Conservation (phyloP, 2,329 filamentous ascomycete genomes). For the Neopestalotiopsis sp. region DNA sequence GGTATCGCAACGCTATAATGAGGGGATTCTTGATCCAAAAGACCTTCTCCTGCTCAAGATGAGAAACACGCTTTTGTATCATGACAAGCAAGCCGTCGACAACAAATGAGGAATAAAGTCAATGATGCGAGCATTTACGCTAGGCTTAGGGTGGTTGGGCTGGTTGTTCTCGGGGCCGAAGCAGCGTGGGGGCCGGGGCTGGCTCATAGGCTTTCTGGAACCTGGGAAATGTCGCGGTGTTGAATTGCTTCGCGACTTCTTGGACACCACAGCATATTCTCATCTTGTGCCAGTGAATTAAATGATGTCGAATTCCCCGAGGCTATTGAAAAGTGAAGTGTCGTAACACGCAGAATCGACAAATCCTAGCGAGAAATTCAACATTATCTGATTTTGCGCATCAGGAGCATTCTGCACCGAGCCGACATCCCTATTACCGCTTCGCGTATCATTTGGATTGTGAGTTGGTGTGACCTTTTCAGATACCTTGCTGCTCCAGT, state of each 20-base stretch:
- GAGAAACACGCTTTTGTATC: too few species aligned
- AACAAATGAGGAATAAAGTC: background rate
- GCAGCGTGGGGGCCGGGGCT: too few species aligned
- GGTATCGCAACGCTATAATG: too few species aligned
- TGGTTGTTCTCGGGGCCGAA: background rate
- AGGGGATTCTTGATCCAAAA: too few species aligned
- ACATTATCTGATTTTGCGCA: background rate
- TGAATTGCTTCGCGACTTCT: constrained; percentile 23
- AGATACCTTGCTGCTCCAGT: background rate
- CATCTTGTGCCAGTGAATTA: background rate
- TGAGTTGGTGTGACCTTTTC: background rate
- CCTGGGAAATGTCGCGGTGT: too few species aligned
- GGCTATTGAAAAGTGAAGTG: background rate
- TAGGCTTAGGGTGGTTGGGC: background rate
- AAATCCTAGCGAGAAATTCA: background rate
- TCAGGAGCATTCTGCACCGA: background rate
- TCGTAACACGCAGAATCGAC: background rate
- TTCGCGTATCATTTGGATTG: background rate
- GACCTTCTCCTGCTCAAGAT: too few species aligned
- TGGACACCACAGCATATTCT: background rate
- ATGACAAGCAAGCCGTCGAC: background rate
- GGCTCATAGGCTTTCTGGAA: too few species aligned
- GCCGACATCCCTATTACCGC: background rate
- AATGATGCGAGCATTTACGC: background rate
- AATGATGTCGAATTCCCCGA: background rate